These are phyloP conservation scores for Sistotremastrum niveocremeum DNA, from an alignment of 768 basidiomycete species.

Conservation along the genomic window DNA sequence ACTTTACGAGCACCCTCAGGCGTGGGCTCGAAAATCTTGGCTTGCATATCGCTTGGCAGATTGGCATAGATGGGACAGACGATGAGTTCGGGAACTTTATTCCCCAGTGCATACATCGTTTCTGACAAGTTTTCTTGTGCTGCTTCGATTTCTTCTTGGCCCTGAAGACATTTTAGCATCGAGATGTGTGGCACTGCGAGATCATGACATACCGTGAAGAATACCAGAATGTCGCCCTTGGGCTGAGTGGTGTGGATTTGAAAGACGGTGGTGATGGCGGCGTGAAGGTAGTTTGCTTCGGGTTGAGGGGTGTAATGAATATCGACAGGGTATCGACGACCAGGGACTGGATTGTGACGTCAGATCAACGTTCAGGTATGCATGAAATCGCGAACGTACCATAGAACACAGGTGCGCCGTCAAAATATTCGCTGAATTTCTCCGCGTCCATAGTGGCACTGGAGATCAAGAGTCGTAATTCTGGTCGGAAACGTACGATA, in stretches of 20 bases:
- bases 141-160: slow-evolving; percentile 98
- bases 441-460: slow-evolving; percentile 96
- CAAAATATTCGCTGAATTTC: slow-evolving; percentile 96
- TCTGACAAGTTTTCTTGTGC: slow-evolving; percentile 94
- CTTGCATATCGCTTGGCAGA: slow-evolving; percentile 98
- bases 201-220: slow-evolving; percentile 61
- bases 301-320: slow-evolving; percentile 99
- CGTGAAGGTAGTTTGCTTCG: slow-evolving; percentile 97
- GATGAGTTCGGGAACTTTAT: slow-evolving; percentile 89
- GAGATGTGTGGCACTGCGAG: not conserved
- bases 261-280: slow-evolving; percentile 96
- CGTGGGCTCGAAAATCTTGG: slow-evolving; percentile 98
- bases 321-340: slow-evolving; percentile 93
- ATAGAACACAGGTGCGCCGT: slow-evolving; percentile 89
- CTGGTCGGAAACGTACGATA: slow-evolving; percentile 92
- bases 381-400: slow-evolving; percentile 31
- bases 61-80: slow-evolving; percentile 98
- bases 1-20: slow-evolving; percentile 95
- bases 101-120: slow-evolving; percentile 86
- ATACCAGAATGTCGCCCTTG: slow-evolving; percentile 93
- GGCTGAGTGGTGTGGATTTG: slow-evolving; percentile 99
- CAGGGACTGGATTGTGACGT: slow-evolving; percentile 53
- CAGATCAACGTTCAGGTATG: slow-evolving; percentile 3
- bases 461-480: slow-evolving; percentile 85
- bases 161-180: slow-evolving; percentile 28